A percentile compares a stretch with the other conserved stretches of the same genome.
Conservation (phyloP, 2,329 filamentous ascomycete genomes). For the Coniochaeta sp. region DNA sequence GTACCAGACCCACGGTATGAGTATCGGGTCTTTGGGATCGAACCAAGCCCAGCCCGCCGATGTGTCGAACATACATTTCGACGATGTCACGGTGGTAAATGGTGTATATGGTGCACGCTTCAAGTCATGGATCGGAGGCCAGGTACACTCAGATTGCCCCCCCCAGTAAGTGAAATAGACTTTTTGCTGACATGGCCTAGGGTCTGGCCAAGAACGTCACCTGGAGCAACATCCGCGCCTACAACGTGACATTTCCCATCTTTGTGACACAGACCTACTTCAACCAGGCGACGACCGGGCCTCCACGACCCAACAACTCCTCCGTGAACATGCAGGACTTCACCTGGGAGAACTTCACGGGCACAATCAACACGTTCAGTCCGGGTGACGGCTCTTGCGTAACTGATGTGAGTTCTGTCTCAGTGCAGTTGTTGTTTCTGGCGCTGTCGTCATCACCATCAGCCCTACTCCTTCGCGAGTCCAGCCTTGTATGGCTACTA, state of each 20-base stretch:
- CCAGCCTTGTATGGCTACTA: too few relatives aligned
- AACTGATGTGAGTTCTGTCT: constrained; percentile 13
- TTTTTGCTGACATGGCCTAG: constrained; percentile 10
- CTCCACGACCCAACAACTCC: constrained; percentile 27
- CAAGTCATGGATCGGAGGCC: constrained; percentile 34
- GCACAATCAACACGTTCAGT: constrained; percentile 31
- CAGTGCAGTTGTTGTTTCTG: not conserved
- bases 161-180: not conserved
- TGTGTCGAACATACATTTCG: constrained; percentile 31
- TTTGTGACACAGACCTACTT: constrained; percentile 37
- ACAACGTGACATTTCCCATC: constrained; percentile 37
- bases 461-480: too few relatives aligned
- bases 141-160: not conserved
- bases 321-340: constrained; percentile 34
- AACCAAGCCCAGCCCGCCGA: constrained; percentile 26
- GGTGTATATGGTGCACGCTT: constrained; percentile 33
- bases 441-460: not conserved
- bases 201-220: constrained; percentile 33
- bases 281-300: constrained; percentile 25
- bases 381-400: constrained; percentile 35
- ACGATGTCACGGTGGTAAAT: constrained; percentile 31
- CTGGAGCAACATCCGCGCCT: constrained; percentile 33
- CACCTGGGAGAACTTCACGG: constrained; percentile 30
- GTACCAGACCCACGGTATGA: constrained; percentile 34
- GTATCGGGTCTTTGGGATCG: constrained; percentile 33